A percentile compares a stretch with the other conserved stretches of the same genome.
phyloP scores from a whole-genome alignment of 306 rosid genomes.

The Notholithocarpus densiflorus region DNA sequence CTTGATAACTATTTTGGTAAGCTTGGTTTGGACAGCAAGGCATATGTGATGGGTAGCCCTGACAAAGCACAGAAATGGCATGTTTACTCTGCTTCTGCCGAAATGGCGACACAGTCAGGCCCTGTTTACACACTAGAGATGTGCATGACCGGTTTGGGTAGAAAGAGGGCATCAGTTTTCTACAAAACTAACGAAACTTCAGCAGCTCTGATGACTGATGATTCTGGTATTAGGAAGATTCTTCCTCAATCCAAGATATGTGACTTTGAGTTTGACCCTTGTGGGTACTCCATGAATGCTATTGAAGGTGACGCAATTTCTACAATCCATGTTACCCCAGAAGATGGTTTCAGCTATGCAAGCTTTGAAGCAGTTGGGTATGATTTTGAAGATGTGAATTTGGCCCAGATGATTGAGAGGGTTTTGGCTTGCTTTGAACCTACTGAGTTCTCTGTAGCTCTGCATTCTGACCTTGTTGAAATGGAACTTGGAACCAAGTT shows the following conservation, averaged over 20 bases:
- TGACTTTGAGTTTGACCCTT: conserved; percentile 91
- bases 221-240: conserved; percentile 57
- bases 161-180: conserved; percentile 52
- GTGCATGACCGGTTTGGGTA: conserved; percentile 67
- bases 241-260: conserved; percentile 63
- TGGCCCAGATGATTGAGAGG: conserved; percentile 58
- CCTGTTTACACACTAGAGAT: conserved; percentile 49
- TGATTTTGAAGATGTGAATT: conserved; percentile 33
- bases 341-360: conserved; percentile 95
- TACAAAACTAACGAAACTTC: conserved; percentile 35
- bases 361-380: conserved; percentile 92
- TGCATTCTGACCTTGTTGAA: conserved; percentile 43
- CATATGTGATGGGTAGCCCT: conserved; percentile 47
- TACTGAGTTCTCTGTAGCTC: conserved; percentile 71
- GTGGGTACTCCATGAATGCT: conserved; percentile 94
- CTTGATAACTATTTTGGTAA: conserved; percentile 52
- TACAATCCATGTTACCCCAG: conserved; percentile 91
- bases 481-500: conserved; percentile 32
- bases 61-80: conserved; percentile 52
- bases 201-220: conserved; percentile 44
- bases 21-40: conserved; percentile 48
- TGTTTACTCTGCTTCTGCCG: conserved; percentile 52
- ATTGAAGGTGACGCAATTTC: conserved; percentile 79
- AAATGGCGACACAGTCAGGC: conserved; percentile 4
- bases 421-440: conserved; percentile 81